These are phyloP conservation scores for Taphrina communis DNA, from an alignment of 1,139 yeast species.

Conservation along the genomic window DNA sequence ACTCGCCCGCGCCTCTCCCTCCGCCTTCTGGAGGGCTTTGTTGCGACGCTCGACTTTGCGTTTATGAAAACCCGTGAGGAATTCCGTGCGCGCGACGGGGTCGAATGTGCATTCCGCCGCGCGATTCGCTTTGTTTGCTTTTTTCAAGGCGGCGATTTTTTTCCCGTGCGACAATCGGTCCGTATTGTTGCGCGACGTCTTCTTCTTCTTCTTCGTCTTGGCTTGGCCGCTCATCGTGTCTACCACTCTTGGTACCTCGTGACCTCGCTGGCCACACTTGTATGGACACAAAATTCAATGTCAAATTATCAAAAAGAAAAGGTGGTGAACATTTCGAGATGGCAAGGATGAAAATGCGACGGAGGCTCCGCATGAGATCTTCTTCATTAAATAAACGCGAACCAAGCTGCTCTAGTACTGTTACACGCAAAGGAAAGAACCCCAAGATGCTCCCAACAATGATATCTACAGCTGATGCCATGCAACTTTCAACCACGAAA, in stretches of 20 bases:
- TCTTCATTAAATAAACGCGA: too few relatives aligned
- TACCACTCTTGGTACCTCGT: not conserved
- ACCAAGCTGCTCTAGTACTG: too few relatives aligned
- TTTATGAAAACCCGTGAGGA: slow-evolving; percentile 93
- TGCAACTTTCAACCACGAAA: too few relatives aligned
- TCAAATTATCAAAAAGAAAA: too few relatives aligned
- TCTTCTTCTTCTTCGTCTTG: slow-evolving; percentile 5
- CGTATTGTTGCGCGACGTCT: slow-evolving; percentile 25
- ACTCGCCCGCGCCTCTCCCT: slow-evolving; percentile 75
- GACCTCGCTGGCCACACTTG: not conserved
- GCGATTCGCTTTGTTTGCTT: slow-evolving; percentile 13
- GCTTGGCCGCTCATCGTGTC: not conserved
- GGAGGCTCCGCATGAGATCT: not conserved
- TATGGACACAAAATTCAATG: too few relatives aligned
- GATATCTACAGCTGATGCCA: too few relatives aligned
- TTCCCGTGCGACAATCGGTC: slow-evolving; percentile 34
- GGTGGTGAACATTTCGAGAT: not conserved
- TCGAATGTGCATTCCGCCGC: slow-evolving; percentile 40
- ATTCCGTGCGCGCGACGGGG: slow-evolving; percentile 56
- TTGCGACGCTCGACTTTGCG: slow-evolving; percentile 86
- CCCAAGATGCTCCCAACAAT: too few relatives aligned
- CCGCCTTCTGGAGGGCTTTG: slow-evolving; percentile 73
- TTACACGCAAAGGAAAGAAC: too few relatives aligned
- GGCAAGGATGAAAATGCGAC: not conserved
- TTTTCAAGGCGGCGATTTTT: slow-evolving; percentile 28